Conservation (phyloP, 2,329 filamentous ascomycete species). For the Colletotrichum sp. region DNA sequence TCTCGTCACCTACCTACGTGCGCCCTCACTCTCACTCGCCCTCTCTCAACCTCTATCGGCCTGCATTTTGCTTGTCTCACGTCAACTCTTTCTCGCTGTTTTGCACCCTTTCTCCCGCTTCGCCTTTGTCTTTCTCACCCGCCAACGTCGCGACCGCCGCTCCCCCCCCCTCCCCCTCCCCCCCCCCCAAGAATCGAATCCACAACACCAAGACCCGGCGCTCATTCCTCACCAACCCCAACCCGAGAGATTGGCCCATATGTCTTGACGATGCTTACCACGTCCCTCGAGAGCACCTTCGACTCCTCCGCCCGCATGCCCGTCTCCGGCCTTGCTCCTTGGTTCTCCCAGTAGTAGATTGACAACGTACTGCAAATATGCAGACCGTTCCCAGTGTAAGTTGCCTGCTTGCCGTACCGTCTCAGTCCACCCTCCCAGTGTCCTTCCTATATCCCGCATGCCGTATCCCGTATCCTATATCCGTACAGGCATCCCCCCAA, state of each 20-base stretch:
- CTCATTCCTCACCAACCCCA: constrained; percentile 3
- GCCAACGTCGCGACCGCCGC: not conserved
- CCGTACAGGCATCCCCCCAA: constrained; percentile 18
- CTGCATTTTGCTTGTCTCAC: not conserved
- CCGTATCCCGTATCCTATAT: not conserved
- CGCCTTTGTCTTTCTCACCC: not conserved
- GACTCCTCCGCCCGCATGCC: constrained; percentile 21
- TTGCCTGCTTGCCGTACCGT: constrained; percentile 21
- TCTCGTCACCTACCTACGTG: not conserved
- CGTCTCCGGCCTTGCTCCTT: not conserved
- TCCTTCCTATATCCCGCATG: not conserved
- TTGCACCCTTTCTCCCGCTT: not conserved
- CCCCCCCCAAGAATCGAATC: not conserved
- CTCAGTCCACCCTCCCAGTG: not conserved
- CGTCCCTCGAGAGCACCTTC: constrained; percentile 17
- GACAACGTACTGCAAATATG: constrained; percentile 48
- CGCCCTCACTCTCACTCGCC: not conserved
- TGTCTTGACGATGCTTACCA: constrained; percentile 25
- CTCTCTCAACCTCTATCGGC: not conserved
- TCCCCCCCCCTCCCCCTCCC: too few relatives aligned
- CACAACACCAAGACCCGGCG: not conserved
- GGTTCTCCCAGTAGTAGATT: constrained; percentile 41
- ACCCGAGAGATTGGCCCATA: constrained; percentile 18
- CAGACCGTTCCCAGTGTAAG: constrained; percentile 59
- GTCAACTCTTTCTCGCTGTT: not conserved